phyloP scores from a whole-genome alignment of 1,284 basidiomycete genomes.

The Rhodotorula sp. region DNA sequence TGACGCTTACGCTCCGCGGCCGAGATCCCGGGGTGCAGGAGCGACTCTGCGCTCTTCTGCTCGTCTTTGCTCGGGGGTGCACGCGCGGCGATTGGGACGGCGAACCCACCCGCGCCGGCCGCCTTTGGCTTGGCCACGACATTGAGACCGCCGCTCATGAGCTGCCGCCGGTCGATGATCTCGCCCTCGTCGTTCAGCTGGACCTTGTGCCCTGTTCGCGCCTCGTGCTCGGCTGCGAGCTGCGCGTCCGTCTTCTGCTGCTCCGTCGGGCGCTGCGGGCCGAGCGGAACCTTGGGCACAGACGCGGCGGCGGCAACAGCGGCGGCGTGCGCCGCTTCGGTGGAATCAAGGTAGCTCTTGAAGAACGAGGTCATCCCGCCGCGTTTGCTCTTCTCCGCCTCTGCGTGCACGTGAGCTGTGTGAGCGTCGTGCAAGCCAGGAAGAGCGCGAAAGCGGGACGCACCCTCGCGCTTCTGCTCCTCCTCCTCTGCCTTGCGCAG shows the following conservation, averaged over 20 bases:
- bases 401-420: constrained; percentile 31
- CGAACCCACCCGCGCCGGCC: constrained; percentile 11
- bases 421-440: background rate
- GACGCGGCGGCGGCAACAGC: constrained; percentile 66
- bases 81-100: constrained; percentile 13
- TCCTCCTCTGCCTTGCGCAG: constrained; percentile 87
- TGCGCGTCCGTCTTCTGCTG: constrained; percentile 61
- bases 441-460: constrained; percentile 6
- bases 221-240: constrained; percentile 64
- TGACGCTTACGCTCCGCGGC: constrained; percentile 36
- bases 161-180: constrained; percentile 91
- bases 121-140: constrained; percentile 54
- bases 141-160: constrained; percentile 89
- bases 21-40: constrained; percentile 33
- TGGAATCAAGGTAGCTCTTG: constrained; percentile 75
- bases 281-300: constrained; percentile 18
- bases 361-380: constrained; percentile 83
- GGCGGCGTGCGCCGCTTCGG: constrained; percentile 77
- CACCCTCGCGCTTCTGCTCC: constrained; percentile 81
- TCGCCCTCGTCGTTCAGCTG: constrained; percentile 97
- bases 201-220: constrained; percentile 76
- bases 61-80: background rate
- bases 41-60: background rate
- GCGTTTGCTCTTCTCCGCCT: constrained; percentile 38
- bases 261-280: constrained; percentile 1